phyloP scores from a whole-genome alignment of 1,284 basidiomycete species.

The Coniferiporia weirii region DNA sequence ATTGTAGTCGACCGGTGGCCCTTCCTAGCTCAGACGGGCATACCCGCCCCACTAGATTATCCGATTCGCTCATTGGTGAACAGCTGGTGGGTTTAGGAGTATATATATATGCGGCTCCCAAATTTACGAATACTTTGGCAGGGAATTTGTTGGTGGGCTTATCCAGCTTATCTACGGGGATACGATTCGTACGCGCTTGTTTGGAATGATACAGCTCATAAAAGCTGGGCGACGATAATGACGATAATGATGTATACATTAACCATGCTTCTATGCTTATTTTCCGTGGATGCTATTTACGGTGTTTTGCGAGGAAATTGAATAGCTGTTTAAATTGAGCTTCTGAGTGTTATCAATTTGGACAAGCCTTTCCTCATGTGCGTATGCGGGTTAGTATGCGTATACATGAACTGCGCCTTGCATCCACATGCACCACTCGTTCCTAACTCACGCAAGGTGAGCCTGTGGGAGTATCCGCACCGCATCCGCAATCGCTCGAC shows the following conservation, averaged over 20 bases:
- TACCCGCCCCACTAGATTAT: slow-evolving; percentile 85
- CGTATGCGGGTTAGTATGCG: too few species aligned
- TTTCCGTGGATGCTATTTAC: not conserved
- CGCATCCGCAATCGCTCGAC: too few species aligned
- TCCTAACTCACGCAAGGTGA: not conserved
- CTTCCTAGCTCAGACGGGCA: slow-evolving; percentile 73
- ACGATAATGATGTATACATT: not conserved
- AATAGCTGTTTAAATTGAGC: not conserved
- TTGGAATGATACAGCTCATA: slow-evolving; percentile 39
- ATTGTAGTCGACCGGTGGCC: slow-evolving; percentile 86
- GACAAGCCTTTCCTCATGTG: too few species aligned
- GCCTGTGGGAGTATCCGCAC: too few species aligned
- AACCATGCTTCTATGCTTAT: not conserved
- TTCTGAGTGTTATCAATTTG: not conserved
- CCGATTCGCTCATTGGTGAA: slow-evolving; percentile 73
- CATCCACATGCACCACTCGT: not conserved
- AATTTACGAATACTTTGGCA: slow-evolving; percentile 28
- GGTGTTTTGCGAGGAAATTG: not conserved
- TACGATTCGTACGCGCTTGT: slow-evolving; percentile 56
- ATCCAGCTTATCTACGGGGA: slow-evolving; percentile 73
- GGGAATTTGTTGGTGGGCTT: slow-evolving; percentile 76
- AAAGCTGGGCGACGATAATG: slow-evolving; percentile 22
- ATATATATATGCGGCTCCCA: slow-evolving; percentile 13
- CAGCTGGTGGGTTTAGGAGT: slow-evolving; percentile 64
- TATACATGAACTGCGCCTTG: not conserved